Conservation (phyloP, 768 basidiomycete genomes). For the Epithele typhae region DNA sequence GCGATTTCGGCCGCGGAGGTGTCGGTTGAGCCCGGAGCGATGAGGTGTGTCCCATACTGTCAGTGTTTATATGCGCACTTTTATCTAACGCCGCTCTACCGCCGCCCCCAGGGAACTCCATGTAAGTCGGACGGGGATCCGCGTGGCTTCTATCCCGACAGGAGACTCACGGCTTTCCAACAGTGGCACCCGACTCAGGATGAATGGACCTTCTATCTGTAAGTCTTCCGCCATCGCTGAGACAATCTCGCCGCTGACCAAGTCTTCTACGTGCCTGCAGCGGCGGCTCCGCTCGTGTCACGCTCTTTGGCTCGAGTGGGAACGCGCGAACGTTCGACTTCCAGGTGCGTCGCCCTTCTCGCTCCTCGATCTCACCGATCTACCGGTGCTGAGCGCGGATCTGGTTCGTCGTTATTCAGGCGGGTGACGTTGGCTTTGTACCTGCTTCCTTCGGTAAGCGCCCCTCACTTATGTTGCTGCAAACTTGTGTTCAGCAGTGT, state of each 20-base stretch:
- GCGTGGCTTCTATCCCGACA: background rate
- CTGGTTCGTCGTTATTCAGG: background rate
- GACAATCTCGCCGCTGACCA: background rate
- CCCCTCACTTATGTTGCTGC: background rate
- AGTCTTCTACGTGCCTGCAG: conserved; percentile 19
- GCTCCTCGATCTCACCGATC: background rate
- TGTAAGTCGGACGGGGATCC: conserved; percentile 28
- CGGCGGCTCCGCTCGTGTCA: conserved; percentile 37
- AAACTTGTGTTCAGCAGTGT: no score
- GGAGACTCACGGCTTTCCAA: conserved; percentile 3
- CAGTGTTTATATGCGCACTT: background rate
- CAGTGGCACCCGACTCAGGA: conserved; percentile 68
- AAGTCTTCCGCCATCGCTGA: conserved; percentile 18
- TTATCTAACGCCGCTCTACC: conserved; percentile 10
- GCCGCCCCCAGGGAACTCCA: conserved; percentile 43
- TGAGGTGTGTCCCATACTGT: conserved; percentile 43
- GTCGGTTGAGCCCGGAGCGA: conserved; percentile 52
- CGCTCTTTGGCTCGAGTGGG: conserved; percentile 35
- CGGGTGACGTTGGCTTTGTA: conserved; percentile 24
- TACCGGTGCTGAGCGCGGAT: background rate
- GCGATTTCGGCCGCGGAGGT: conserved; percentile 51
- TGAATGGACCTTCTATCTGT: conserved; percentile 62
- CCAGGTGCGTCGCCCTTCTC: conserved; percentile 25
- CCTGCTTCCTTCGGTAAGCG: conserved; percentile 27
- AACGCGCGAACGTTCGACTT: conserved; percentile 44